Base-by-base conservation (phyloP, 495 filamentous ascomycete species). In the Letharia lupina region DNA sequence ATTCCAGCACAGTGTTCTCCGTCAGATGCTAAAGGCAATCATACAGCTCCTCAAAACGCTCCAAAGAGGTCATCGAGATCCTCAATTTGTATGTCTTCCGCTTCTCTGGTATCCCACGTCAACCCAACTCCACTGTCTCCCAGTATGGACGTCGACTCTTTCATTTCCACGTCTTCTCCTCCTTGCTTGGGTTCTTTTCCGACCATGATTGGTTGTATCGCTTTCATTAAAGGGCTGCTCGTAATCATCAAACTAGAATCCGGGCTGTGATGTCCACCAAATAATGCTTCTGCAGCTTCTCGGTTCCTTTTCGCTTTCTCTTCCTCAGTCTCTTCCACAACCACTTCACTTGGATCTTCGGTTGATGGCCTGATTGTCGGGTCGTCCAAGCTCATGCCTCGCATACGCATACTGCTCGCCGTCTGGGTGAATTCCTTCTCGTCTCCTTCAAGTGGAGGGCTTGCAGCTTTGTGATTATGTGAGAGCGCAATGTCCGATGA, bases 351-450 rank as follows among this genome's bases (percentile, higher is more conserved):
- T 35, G 42, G 20, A n/a, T 65, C 66, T 63, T 73, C 75, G 42
- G 65, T 70, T 40, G 74, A 74, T 66, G 68, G 75, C 64, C 64
- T 71, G 45, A 71, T 70, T 54, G 65, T 78, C 66, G 75, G 65
- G 56, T 82, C 82, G 54, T 78, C 80, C 35, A 73, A 65, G 69
- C 75, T 83, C 66, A 82, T 78, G 65, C 83, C 90, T 65, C 89
- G 84, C 78, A 89, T 89, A 70, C 91, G 91, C 75, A 97, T 84
- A 54, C 86, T 88, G 71, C 88, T 87, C 12, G 94, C 94, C 9
- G 93, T 97, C 77, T 93, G 91, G 5, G 91, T 96, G 73, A 98
- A 98, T 76, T 98, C 94, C 71, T 88, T 90, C 78, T 98, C 94
- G 69, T 98, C 94, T 68, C 90, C 89, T 78, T 98, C 94, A 40